A percentile compares a stretch with the other conserved stretches of the same genome.
Conservation (phyloP, 2,329 filamentous ascomycete species). For the Xylaria sp. region DNA sequence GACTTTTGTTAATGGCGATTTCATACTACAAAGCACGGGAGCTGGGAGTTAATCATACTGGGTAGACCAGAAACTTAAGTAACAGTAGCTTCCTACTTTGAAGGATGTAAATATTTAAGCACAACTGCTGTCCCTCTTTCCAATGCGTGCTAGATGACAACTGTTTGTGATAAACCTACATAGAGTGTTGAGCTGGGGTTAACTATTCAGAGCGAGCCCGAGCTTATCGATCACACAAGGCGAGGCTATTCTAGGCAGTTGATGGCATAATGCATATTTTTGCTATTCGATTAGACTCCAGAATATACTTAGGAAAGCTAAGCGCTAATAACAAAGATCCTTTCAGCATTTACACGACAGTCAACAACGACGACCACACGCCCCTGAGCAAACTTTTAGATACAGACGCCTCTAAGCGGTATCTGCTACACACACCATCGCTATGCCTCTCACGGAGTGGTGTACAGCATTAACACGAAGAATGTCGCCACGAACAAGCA, state of each 20-base stretch:
- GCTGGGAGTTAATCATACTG: background rate
- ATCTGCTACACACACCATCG: background rate
- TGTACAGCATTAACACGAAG: background rate
- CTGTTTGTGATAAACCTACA: background rate
- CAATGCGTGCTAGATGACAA: background rate
- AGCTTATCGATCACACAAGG: background rate
- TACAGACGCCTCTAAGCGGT: background rate
- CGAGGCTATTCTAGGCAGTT: background rate
- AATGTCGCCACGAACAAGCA: background rate
- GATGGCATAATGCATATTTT: background rate
- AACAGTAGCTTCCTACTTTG: background rate
- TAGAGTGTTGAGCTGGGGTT: background rate
- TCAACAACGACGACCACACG: background rate
- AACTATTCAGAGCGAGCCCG: background rate
- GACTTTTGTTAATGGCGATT: background rate
- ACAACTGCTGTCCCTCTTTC: background rate
- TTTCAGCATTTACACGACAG: background rate
- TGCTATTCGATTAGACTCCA: background rate
- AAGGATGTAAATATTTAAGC: background rate
- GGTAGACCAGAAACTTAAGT: background rate
- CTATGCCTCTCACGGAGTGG: background rate
- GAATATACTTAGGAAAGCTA: background rate
- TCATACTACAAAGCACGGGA: background rate
- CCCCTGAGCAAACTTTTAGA: background rate
- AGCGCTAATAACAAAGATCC: background rate